Evolutionary conservation across 2,329 filamentous ascomycete genomes (phyloP).

Genomic region (Colletotrichum sp.): DNA sequence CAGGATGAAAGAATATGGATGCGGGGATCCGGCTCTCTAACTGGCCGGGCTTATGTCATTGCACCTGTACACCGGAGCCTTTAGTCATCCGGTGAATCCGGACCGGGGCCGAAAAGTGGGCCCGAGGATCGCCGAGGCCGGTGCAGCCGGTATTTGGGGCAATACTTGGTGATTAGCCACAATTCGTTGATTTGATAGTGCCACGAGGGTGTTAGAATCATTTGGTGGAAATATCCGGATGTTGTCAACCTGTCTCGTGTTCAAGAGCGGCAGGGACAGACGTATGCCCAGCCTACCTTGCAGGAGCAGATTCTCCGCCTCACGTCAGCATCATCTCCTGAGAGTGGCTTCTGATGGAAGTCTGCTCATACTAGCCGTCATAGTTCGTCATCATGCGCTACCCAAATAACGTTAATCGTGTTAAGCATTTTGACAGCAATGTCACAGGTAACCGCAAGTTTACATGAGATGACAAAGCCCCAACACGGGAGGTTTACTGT

Average conservation of each 20-base stretch:
- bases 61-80: not conserved
- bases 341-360: not conserved
- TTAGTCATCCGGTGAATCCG: not conserved
- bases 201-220: no score
- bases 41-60: not conserved
- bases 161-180: not conserved
- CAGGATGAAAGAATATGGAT: not conserved
- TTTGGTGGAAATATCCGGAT: not conserved
- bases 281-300: not conserved
- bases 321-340: not conserved
- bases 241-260: not conserved
- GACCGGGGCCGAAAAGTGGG: not conserved
- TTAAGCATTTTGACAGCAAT: not conserved
- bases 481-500: not conserved
- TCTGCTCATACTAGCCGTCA: not conserved
- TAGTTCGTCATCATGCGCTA: not conserved
- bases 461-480: not conserved
- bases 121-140: not conserved
- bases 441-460: not conserved
- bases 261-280: not conserved
- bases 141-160: not conserved
- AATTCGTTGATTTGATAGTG: not conserved
- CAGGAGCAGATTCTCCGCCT: not conserved
- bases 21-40: not conserved
- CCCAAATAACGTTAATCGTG: not conserved